These are phyloP conservation scores for Chenopodium album DNA, from an alignment of 148 eudicot species.

Conservation along the genomic window DNA sequence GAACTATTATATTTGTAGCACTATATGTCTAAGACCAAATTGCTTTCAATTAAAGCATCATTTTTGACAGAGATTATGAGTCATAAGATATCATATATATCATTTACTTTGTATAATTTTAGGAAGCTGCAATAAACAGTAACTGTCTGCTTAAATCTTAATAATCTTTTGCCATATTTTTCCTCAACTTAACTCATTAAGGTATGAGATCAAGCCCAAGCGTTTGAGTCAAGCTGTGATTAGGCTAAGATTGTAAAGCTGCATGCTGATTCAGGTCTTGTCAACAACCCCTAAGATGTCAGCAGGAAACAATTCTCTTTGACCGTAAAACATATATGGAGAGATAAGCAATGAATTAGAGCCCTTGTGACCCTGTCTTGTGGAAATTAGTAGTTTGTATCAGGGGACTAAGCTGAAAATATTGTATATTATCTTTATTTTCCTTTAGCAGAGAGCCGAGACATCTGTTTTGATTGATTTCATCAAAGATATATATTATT, in stretches of 20 bases:
- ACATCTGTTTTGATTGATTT: not conserved
- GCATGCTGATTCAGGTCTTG: not conserved
- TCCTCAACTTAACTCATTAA: not conserved
- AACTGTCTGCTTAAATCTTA: not conserved
- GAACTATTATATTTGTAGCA: not conserved
- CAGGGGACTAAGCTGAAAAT: not conserved
- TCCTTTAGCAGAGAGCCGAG: not conserved
- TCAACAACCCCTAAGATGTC: not conserved
- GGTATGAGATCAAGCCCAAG: not conserved
- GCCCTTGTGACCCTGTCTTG: not conserved
- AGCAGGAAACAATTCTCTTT: not conserved
- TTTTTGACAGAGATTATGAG: not conserved
- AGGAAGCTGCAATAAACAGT: not conserved
- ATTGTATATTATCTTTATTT: not conserved
- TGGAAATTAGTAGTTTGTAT: not conserved
- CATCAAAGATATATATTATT: not conserved
- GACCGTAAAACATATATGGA: not conserved
- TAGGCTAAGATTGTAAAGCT: not conserved
- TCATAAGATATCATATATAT: not conserved
- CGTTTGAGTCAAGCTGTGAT: no score
- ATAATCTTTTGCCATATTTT: not conserved
- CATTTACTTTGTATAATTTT: no score
- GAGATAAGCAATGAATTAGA: not conserved
- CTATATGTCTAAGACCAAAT: not conserved
- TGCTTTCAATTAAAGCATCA: not conserved